Evolutionary conservation across 2,329 filamentous ascomycete genomes (phyloP).

Genomic region (Onygenales sp.): DNA sequence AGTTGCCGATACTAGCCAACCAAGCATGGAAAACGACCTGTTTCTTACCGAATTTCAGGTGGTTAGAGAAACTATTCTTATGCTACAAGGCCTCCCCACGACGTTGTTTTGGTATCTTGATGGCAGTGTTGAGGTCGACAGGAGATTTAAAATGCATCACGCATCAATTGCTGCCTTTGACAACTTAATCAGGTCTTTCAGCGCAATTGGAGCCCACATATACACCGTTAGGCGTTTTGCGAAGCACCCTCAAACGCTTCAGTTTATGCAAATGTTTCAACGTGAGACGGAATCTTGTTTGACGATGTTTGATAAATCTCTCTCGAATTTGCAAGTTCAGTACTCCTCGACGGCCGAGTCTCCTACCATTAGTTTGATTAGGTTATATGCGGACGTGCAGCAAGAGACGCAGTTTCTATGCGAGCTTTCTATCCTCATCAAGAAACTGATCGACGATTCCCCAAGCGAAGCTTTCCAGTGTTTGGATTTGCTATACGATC

Average conservation of each 20-base stretch:
- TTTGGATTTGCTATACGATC: conserved; percentile 67
- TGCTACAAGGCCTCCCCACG: conserved; percentile 71
- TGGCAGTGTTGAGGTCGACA: conserved; percentile 26
- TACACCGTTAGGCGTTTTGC: conserved; percentile 42
- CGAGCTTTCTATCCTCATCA: conserved; percentile 53
- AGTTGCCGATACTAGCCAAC: conserved; percentile 14
- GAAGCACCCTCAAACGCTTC: conserved; percentile 37
- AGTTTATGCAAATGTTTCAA: conserved; percentile 63
- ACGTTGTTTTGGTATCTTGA: conserved; percentile 51
- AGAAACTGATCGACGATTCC: conserved; percentile 40
- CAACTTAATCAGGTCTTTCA: conserved; percentile 33
- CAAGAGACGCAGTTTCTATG: conserved; percentile 46
- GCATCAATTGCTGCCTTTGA: conserved; percentile 22
- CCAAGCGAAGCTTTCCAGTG: conserved; percentile 55
- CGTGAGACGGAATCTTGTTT: conserved; percentile 52
- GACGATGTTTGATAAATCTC: conserved; percentile 44
- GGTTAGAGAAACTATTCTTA: conserved; percentile 70
- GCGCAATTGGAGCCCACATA: conserved; percentile 40
- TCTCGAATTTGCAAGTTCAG: conserved; percentile 52
- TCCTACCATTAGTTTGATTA: conserved; percentile 57
- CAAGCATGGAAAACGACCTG: conserved; percentile 15
- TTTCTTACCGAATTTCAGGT: conserved; percentile 61
- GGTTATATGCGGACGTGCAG: conserved; percentile 50
- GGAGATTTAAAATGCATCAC: conserved; percentile 26
- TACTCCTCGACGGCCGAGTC: conserved; percentile 48